phyloP scores from a whole-genome alignment of 441 rosid genomes.

The Breynia disticha region DNA sequence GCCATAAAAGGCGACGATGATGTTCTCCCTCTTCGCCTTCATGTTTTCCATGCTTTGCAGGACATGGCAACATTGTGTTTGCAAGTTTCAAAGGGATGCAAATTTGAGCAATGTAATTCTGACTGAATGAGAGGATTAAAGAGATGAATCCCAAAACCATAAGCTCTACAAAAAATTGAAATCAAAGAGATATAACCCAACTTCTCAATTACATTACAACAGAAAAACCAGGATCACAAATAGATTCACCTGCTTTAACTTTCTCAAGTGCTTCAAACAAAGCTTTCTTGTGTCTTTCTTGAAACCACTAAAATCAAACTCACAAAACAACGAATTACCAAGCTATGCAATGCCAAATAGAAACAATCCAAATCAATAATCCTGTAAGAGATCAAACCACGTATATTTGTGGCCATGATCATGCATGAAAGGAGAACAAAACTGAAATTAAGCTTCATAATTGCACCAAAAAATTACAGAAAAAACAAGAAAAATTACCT shows the following conservation, averaged over 20 bases:
- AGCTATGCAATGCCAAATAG: background rate
- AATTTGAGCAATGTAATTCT: slow-evolving; percentile 51
- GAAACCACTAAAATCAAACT: slow-evolving; percentile 37
- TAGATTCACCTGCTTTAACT: slow-evolving; percentile 55
- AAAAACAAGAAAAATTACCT: slow-evolving; percentile 13
- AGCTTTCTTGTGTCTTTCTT: slow-evolving; percentile 44
- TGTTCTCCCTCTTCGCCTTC: slow-evolving; percentile 10
- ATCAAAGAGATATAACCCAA: background rate
- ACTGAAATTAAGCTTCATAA: background rate
- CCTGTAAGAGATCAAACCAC: too few species aligned
- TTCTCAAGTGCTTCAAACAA: slow-evolving; percentile 79
- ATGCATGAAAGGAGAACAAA: background rate
- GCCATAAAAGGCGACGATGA: slow-evolving; percentile 38
- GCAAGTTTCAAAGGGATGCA: slow-evolving; percentile 48
- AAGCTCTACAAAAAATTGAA: slow-evolving; percentile 44
- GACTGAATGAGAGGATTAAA: slow-evolving; percentile 64
- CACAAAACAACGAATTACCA: background rate
- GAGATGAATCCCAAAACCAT: slow-evolving; percentile 98
- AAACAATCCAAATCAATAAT: background rate
- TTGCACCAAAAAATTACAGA: background rate
- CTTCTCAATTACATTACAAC: background rate
- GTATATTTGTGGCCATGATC: too few species aligned
- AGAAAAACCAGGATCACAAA: background rate
- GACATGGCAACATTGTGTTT: slow-evolving; percentile 74
- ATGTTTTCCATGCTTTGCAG: slow-evolving; percentile 7